These are phyloP conservation scores for Scenedesmus sp. DNA, from an alignment of 163 green algal species.

Conservation along the genomic window DNA sequence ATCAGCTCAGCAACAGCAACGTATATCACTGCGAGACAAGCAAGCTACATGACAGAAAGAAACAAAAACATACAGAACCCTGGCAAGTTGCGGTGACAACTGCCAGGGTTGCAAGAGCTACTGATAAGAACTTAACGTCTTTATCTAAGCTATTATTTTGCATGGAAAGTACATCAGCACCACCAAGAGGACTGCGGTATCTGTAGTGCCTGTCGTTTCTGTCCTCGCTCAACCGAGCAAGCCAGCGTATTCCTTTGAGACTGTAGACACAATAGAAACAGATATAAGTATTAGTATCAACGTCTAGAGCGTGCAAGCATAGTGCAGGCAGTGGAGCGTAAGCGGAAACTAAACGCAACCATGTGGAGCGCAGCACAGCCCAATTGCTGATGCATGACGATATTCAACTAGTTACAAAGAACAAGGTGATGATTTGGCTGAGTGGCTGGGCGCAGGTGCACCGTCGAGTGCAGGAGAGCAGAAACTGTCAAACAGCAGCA, in stretches of 20 bases:
- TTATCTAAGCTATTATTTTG: neutral
- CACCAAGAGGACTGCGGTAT: neutral
- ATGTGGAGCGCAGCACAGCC: neutral
- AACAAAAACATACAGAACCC: neutral
- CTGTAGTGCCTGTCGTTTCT: constrained; percentile 17
- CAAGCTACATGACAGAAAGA: neutral
- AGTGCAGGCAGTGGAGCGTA: neutral
- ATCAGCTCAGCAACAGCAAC: neutral
- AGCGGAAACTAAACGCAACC: neutral
- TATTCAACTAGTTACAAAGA: neutral
- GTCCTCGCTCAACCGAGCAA: neutral
- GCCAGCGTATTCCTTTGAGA: no score
- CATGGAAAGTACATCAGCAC: neutral
- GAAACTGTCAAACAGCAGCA: constrained; percentile 7
- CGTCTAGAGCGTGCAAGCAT: neutral
- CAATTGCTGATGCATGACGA: neutral
- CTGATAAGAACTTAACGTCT: neutral
- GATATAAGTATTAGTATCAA: neutral
- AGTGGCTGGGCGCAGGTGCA: neutral
- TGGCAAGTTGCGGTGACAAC: neutral
- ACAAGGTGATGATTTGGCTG: neutral
- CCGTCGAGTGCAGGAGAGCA: neutral
- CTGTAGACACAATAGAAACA: neutral
- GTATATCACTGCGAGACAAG: neutral
- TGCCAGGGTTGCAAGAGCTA: neutral